Conservation (phyloP, 2,329 filamentous ascomycete species). For the Rhynchosporium secalis region DNA sequence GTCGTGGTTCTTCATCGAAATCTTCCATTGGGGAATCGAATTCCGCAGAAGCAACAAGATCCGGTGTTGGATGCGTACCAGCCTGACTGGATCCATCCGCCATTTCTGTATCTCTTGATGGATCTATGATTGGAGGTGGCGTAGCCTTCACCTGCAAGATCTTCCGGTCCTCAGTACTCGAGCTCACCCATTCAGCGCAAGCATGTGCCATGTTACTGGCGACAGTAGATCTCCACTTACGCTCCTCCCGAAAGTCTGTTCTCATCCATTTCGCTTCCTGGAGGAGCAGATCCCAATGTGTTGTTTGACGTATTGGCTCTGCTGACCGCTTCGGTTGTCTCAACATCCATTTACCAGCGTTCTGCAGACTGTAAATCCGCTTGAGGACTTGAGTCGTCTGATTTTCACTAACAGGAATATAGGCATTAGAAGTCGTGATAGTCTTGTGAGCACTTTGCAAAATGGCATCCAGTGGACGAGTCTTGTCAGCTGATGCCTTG, state of each 20-base stretch:
- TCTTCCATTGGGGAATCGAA: conserved; percentile 55
- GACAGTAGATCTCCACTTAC: conserved; percentile 86
- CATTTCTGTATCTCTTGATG: conserved; percentile 40
- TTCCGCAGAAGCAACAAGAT: conserved; percentile 64
- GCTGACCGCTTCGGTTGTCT: conserved; percentile 82
- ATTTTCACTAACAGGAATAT: conserved; percentile 79
- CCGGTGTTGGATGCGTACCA: conserved; percentile 58
- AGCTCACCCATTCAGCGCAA: conserved; percentile 79
- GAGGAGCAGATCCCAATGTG: conserved; percentile 84
- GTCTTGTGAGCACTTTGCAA: conserved; percentile 86
- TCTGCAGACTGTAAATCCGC: conserved; percentile 86
- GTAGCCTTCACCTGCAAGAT: conserved; percentile 67
- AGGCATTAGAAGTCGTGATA: conserved; percentile 79
- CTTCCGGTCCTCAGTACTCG: conserved; percentile 61
- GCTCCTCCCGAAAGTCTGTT: conserved; percentile 90
- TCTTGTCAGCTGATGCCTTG: conserved; percentile 56
- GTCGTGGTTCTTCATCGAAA: conserved; percentile 39
- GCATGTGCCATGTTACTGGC: conserved; percentile 78
- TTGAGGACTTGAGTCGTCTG: conserved; percentile 86
- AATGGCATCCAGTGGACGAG: conserved; percentile 66
- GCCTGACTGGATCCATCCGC: conserved; percentile 34
- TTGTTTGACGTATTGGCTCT: conserved; percentile 74
- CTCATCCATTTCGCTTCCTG: conserved; percentile 98
- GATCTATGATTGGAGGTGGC: conserved; percentile 43
- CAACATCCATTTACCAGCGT: conserved; percentile 88